These are phyloP conservation scores for Suhomyces yuchorum DNA, from an alignment of 1,139 yeast species.

Conservation along the genomic window DNA sequence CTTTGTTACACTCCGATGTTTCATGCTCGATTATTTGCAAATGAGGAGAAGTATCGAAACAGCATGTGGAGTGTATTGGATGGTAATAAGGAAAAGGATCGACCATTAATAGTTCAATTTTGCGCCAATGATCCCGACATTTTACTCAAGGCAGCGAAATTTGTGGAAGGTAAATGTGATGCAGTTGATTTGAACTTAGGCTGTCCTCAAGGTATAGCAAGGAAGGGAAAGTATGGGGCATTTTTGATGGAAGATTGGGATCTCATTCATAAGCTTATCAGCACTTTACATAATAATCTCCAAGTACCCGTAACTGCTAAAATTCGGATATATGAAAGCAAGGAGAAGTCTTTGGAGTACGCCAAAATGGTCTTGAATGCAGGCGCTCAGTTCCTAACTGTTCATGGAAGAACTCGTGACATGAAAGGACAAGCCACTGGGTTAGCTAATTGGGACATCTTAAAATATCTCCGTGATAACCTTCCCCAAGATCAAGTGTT, in stretches of 20 bases:
- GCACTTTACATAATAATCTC: slow-evolving; percentile 69
- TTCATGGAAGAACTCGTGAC: slow-evolving; percentile 94
- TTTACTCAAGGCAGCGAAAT: slow-evolving; percentile 74
- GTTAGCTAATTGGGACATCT: slow-evolving; percentile 86
- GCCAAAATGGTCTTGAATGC: slow-evolving; percentile 91
- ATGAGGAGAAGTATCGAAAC: slow-evolving; percentile 74
- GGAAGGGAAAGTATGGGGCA: slow-evolving; percentile 92
- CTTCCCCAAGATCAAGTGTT: slow-evolving; percentile 83
- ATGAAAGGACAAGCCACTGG: slow-evolving; percentile 98
- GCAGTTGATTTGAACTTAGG: slow-evolving; percentile 96
- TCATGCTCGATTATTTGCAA: slow-evolving; percentile 88
- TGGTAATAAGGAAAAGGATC: slow-evolving; percentile 65
- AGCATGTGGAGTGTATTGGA: slow-evolving; percentile 78
- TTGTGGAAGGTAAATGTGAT: slow-evolving; percentile 84
- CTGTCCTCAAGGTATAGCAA: slow-evolving; percentile 97
- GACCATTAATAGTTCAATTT: slow-evolving; percentile 90
- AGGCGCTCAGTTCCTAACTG: slow-evolving; percentile 93
- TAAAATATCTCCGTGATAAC: slow-evolving; percentile 74
- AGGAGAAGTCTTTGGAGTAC: slow-evolving; percentile 80
- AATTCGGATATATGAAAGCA: slow-evolving; percentile 84
- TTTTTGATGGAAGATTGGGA: slow-evolving; percentile 98
- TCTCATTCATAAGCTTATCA: slow-evolving; percentile 69
- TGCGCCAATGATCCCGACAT: slow-evolving; percentile 95
- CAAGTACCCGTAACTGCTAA: slow-evolving; percentile 93
- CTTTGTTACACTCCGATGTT: slow-evolving; percentile 96